Evolutionary conservation across 2,329 filamentous ascomycete genomes (phyloP), one percentile per base, ranked within the genome.

Genomic region (Huntiella moniliformis): DNA sequence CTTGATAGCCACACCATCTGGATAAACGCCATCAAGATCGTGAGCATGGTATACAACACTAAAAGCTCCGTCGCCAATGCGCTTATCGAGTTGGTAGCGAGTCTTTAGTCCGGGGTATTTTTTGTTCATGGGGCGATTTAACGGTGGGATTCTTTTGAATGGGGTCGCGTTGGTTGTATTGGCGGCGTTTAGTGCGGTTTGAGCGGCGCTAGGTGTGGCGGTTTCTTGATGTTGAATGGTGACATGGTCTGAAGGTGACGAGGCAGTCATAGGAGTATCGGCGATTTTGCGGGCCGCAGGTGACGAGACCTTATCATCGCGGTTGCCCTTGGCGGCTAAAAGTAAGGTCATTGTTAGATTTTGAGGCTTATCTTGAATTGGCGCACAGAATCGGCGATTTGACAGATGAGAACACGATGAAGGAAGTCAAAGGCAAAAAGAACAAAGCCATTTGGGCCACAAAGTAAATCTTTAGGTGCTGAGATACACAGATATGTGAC

Each of bases 11-110:
- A 91, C 86, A 28, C 45, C 44, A 59, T 96, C 80, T 53, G 74
- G 77, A 52, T 74, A 73, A 51, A 78, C 68, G 36, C 82, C 81
- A 4, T 77, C 71, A 39, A 65, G 60, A 60, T 98, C 91, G 54
- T 71, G 74, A 34, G 91, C 91, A 35, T 84, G 79, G 63, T 96
- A 98, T 53, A 98, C 91, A 57, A 96, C 96, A 68, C 88, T 96
- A 70, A 98, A 98, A 50, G 91, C 91, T 51, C 91, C 91, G 55
- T 96, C 91, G 53, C 91, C 91, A 88, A 98, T 98, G 15, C 39
- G 40, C 15, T 46, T 46, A 38, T 49, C 37, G 16, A 49, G 72
- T 96, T 96, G 64, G 94, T 87, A 44, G 91, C 49, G 32, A 95
- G 67, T 57, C 44, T 64, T 62, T 6, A 64, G 55, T 28, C 62